These are phyloP conservation scores for Phytophthora quininea DNA, from an alignment of 352 stramenopile genomes.

Conservation along the genomic window DNA sequence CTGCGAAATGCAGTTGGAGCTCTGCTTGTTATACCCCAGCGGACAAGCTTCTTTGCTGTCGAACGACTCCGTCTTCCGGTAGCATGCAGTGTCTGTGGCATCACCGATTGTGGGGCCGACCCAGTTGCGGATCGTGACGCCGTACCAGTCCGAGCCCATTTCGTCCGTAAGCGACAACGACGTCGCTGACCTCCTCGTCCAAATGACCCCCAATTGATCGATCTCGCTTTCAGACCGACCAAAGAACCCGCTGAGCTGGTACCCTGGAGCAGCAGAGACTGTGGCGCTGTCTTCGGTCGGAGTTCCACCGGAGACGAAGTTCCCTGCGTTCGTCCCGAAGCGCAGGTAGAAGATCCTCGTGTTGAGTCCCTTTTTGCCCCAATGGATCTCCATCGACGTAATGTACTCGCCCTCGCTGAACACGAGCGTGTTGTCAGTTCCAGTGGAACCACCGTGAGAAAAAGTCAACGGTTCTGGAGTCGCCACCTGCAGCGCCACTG, in stretches of 20 bases:
- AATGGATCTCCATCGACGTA: constrained; percentile 36
- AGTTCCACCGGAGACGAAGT: constrained; percentile 21
- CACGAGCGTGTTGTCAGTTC: constrained; percentile 24
- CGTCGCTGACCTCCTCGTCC: constrained; percentile 26
- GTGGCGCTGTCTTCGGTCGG: constrained; percentile 18
- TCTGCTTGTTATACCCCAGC: constrained; percentile 26
- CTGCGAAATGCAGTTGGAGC: constrained; percentile 34
- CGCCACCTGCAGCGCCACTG: constrained; percentile 19
- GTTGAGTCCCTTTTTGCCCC: constrained; percentile 13
- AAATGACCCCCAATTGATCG: constrained; percentile 34
- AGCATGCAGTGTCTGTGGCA: constrained; percentile 35
- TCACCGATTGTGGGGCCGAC: constrained; percentile 29
- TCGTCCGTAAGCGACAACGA: constrained; percentile 26
- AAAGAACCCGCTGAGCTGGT: constrained; percentile 39
- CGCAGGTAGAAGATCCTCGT: constrained; percentile 31
- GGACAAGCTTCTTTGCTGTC: constrained; percentile 24
- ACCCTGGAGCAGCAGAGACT: constrained; percentile 26
- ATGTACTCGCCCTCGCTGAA: constrained; percentile 31
- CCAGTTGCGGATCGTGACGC: constrained; percentile 39
- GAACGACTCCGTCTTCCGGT: constrained; percentile 27
- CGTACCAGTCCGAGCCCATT: constrained; percentile 33
- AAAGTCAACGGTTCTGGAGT: constrained; percentile 20
- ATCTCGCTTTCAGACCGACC: constrained; percentile 25
- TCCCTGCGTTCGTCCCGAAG: constrained; percentile 27
- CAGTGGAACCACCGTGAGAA: constrained; percentile 29